Evolutionary conservation across 2,329 filamentous ascomycete genomes (phyloP).

Genomic region (Arthrobotrys megalospora): DNA sequence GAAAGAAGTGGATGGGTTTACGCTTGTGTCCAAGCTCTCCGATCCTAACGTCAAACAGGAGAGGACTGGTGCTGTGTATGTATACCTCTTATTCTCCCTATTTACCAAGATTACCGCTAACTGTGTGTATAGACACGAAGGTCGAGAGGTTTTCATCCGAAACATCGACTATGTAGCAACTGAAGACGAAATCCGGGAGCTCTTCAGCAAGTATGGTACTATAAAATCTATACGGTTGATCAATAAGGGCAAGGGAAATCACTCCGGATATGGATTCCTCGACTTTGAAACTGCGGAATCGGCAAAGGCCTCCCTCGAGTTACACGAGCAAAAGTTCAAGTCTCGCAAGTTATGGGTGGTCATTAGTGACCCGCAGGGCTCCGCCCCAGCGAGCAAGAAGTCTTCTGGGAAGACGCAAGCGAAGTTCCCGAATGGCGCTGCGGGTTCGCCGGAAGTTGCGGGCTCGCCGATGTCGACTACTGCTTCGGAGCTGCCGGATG

Average conservation of each 20-base stretch:
- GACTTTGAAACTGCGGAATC: slow-evolving; percentile 81
- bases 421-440: slow-evolving; percentile 69
- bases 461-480: slow-evolving; percentile 66
- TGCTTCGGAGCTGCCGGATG: slow-evolving; percentile 61
- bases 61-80: slow-evolving; percentile 79
- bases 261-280: slow-evolving; percentile 84
- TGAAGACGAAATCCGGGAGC: slow-evolving; percentile 78
- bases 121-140: slow-evolving; percentile 73
- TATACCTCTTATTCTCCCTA: not conserved
- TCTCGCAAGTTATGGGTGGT: slow-evolving; percentile 77
- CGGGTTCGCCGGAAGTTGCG: slow-evolving; percentile 45
- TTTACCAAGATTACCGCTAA: slow-evolving; percentile 19
- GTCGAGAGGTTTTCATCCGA: slow-evolving; percentile 84
- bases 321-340: slow-evolving; percentile 80
- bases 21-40: slow-evolving; percentile 84
- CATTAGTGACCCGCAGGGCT: slow-evolving; percentile 41
- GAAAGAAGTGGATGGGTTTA: slow-evolving; percentile 77
- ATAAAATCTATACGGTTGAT: slow-evolving; percentile 82
- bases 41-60: slow-evolving; percentile 83
- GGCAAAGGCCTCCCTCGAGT: slow-evolving; percentile 75
- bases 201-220: slow-evolving; percentile 82
- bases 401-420: slow-evolving; percentile 65
- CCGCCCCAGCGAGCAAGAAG: slow-evolving; percentile 67
- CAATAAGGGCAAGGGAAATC: slow-evolving; percentile 75
- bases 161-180: slow-evolving; percentile 76